Conservation (phyloP, 164 flowering plant species). For the Nymphaea thermarum region DNA sequence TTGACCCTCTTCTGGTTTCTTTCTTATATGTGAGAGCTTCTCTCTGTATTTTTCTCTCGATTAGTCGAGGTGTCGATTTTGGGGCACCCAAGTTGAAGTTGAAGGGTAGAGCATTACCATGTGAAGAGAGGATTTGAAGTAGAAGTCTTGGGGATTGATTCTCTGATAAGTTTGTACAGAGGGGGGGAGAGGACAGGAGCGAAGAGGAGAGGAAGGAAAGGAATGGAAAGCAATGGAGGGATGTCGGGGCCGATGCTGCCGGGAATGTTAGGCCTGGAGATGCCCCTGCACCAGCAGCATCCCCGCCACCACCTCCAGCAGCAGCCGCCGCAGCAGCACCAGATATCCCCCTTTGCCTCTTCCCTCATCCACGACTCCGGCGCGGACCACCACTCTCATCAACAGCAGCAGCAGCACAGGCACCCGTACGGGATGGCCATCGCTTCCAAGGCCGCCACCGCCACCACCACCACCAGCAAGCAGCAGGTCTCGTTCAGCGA, state of each 20-base stretch:
- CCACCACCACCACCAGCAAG: slow-evolving; percentile 10
- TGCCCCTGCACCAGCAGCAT: slow-evolving; percentile 17
- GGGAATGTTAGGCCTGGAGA: slow-evolving; percentile 24
- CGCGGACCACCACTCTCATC: too few relatives aligned
- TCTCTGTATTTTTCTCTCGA: too few relatives aligned
- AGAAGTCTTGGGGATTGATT: too few relatives aligned
- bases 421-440: not conserved
- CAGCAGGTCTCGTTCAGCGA: slow-evolving; percentile 26
- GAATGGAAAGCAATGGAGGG: slow-evolving; percentile 5
- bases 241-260: slow-evolving; percentile 6
- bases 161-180: too few relatives aligned
- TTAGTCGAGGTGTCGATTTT: too few relatives aligned
- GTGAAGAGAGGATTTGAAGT: too few relatives aligned
- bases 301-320: slow-evolving; percentile 11
- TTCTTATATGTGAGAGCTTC: too few relatives aligned
- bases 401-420: slow-evolving; percentile 6
- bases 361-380: too few relatives aligned
- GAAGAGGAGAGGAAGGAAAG: not conserved
- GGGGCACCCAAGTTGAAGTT: too few relatives aligned
- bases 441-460: slow-evolving; percentile 1
- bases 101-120: too few relatives aligned
- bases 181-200: too few relatives aligned
- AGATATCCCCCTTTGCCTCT: not conserved
- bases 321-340: not conserved
- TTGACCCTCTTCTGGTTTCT: too few relatives aligned